Conservation (phyloP, 2,329 filamentous ascomycete species). For the Colletotrichum sp. region DNA sequence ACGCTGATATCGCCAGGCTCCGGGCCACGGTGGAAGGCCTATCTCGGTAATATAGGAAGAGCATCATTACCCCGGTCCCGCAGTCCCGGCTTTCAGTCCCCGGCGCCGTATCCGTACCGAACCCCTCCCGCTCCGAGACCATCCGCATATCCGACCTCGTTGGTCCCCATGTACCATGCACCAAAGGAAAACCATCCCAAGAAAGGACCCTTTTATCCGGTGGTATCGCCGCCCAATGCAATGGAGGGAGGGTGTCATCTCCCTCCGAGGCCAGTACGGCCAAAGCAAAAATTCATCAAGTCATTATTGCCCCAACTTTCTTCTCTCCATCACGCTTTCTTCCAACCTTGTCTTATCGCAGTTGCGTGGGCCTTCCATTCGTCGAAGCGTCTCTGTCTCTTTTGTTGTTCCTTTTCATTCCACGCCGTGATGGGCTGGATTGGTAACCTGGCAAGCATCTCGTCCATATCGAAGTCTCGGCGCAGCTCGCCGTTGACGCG, state of each 20-base stretch:
- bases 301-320: not conserved
- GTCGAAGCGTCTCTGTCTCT: constrained; percentile 16
- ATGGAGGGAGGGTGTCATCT: not conserved
- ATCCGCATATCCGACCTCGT: not conserved
- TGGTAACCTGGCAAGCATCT: constrained; percentile 18
- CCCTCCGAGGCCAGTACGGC: constrained; percentile 3
- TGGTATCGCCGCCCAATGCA: constrained; percentile 19
- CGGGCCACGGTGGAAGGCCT: constrained; percentile 3
- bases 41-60: constrained; percentile 1
- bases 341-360: constrained; percentile 3
- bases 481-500: constrained; percentile 20
- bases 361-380: constrained; percentile 18
- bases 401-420: constrained; percentile 12
- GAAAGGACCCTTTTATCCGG: constrained; percentile 2
- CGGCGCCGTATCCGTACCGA: not conserved
- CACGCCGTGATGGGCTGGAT: constrained; percentile 17
- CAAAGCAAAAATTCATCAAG: constrained; percentile 11
- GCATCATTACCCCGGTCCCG: not conserved
- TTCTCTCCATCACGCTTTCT: not conserved
- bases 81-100: not conserved
- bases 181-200: not conserved
- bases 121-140: not conserved
- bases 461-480: constrained; percentile 20
- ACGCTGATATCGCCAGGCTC: constrained; percentile 24
- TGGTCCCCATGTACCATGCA: constrained; percentile 6